phyloP scores from a whole-genome alignment of 2,329 filamentous ascomycete species.

The Escovopsis weberi region DNA sequence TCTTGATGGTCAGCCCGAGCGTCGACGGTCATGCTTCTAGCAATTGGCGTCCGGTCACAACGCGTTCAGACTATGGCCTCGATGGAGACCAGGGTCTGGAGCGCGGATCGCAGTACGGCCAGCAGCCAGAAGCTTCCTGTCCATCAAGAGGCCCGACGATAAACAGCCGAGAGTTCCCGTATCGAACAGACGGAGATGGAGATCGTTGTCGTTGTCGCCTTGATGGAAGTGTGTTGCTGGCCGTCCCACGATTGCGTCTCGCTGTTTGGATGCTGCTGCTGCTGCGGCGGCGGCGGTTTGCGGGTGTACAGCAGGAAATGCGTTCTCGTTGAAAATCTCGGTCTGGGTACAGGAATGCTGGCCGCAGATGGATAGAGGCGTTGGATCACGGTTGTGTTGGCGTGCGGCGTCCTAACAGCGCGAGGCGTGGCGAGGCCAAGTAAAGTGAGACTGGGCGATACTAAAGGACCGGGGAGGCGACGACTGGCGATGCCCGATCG shows the following conservation, averaged over 20 bases:
- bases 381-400: no score
- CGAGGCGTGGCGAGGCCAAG: neutral
- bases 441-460: neutral
- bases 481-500: neutral
- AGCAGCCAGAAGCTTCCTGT: conserved; percentile 21
- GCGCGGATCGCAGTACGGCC: conserved; percentile 18
- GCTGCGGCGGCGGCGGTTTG: no score
- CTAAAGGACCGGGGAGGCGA: neutral
- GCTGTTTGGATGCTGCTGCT: neutral
- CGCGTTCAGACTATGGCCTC: conserved; percentile 15
- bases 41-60: conserved; percentile 13
- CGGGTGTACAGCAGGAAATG: no score
- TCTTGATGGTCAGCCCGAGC: conserved; percentile 23
- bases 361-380: no score
- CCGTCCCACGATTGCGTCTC: no score
- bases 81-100: conserved; percentile 14
- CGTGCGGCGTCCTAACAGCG: neutral
- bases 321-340: no score
- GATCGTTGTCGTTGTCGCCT: neutral
- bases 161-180: neutral
- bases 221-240: no score
- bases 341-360: no score
- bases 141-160: conserved; percentile 19
- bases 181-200: neutral
- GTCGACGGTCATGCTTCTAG: conserved; percentile 23